Evolutionary conservation across 2,329 filamentous ascomycete genomes (phyloP).

Genomic region (Alternaria infectoria): DNA sequence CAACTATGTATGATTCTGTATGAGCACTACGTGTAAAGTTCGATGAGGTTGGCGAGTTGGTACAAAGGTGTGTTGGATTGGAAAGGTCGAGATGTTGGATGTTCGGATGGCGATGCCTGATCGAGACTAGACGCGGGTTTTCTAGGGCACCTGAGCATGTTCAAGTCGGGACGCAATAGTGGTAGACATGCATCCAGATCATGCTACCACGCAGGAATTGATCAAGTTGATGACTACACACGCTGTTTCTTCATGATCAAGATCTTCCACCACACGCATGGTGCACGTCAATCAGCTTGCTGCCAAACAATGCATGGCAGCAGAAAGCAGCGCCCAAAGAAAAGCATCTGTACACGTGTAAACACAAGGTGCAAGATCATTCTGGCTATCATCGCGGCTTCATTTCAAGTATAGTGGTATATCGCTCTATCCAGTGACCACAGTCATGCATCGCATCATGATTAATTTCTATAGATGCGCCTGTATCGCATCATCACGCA

Average conservation of each 20-base stretch:
- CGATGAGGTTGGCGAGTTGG: background rate
- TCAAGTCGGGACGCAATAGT: background rate
- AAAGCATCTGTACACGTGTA: background rate
- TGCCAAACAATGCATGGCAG: background rate
- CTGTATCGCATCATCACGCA: background rate
- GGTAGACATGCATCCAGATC: rapidly evolving
- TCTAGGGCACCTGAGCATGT: background rate
- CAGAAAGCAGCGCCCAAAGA: background rate
- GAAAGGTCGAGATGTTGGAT: background rate
- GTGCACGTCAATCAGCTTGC: background rate
- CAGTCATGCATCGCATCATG: conserved; percentile 10
- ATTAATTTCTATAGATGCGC: conserved; percentile 11
- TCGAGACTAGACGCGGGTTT: conserved; percentile 17
- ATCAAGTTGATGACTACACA: background rate
- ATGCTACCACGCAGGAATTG: background rate
- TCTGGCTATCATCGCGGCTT: background rate
- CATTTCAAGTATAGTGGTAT: conserved; percentile 5
- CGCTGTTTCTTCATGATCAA: background rate
- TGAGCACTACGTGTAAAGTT: background rate
- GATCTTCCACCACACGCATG: background rate
- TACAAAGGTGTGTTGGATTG: background rate
- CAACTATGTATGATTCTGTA: rapidly evolving
- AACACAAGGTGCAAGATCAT: background rate
- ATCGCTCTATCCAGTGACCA: conserved; percentile 13
- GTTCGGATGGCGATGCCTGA: conserved; percentile 11